Evolutionary conservation across 1,284 basidiomycete genomes (phyloP), one percentile per base, ranked within the genome.

Genomic region (Puccinia hordei): DNA sequence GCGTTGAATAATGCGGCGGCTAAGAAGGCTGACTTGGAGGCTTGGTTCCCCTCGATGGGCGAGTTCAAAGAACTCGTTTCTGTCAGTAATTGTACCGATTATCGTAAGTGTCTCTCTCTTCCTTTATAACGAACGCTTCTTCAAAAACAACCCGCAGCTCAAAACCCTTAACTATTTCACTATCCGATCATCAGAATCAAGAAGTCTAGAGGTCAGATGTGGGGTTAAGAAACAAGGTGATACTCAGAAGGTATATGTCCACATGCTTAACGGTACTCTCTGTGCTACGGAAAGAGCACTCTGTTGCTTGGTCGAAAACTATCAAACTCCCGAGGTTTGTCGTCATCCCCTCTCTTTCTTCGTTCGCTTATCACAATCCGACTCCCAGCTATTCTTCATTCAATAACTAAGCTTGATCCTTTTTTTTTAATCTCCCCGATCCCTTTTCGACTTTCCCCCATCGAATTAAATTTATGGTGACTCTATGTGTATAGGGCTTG

Each of bases 21-120:
- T 78, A 94, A 96, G 88, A 99, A 99, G 88, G 38, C 38, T 86
- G 97, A 99, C 87, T 86, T 99, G 80, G 96, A 99, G 87, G 97
- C 96, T 69, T 99, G 94, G 94, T 99, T 99, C 90, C 96, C 96
- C 2, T 98, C 94, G 90, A 96, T 98, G 87, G 92, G 91, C 81
- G 92, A 89, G 82, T 95, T 96, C 89, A 99, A 99, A 89, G 96
- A 99, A 87, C 83, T 87, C 30, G 87, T 87, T 65, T 85, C 84
- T 13, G 86, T 87, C 82, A 85, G 85, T 53, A 87, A 87, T 83
- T 87, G 87, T 84, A 87, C 87, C 27, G 87, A 87, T 83, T 87
- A 87, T 84, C 87, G 85, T 85, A 51, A 76, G 80, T 13, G 30
- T 49, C 8, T 35, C n/a, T 38, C 41, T 24, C n/a, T n/a, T n/a